These are phyloP conservation scores for Lanmaoa pseudosensibilis DNA, from an alignment of 768 basidiomycete species.

Conservation along the genomic window DNA sequence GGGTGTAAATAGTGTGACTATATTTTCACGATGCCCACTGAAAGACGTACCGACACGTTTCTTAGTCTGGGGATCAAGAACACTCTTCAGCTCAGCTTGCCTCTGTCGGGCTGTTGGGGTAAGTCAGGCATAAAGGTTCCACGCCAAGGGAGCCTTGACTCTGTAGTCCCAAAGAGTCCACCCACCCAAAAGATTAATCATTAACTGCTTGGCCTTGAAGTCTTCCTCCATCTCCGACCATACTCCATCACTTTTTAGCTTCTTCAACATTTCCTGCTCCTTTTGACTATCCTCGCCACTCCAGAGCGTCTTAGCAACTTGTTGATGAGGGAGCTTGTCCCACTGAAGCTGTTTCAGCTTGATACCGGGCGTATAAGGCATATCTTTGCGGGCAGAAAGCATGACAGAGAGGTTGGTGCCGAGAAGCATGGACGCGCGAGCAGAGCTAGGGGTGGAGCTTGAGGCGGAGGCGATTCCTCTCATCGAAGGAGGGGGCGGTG, in stretches of 20 bases:
- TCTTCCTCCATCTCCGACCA: slow-evolving; percentile 98
- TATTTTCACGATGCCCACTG: background rate
- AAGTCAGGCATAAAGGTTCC: slow-evolving; percentile 8
- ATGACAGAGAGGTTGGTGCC: slow-evolving; percentile 58
- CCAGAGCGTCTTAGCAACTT: slow-evolving; percentile 86
- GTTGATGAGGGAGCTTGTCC: slow-evolving; percentile 94
- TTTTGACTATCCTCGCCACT: slow-evolving; percentile 61
- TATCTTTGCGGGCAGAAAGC: slow-evolving; percentile 74
- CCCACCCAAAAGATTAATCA: slow-evolving; percentile 84
- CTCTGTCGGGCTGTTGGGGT: slow-evolving; percentile 65
- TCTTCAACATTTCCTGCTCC: slow-evolving; percentile 78
- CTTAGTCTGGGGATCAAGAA: slow-evolving; percentile 87
- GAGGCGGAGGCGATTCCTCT: slow-evolving; percentile 35
- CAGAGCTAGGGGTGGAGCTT: slow-evolving; percentile 44
- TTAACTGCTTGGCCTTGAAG: slow-evolving; percentile 94
- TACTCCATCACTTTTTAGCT: slow-evolving; percentile 80
- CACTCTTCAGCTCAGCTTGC: slow-evolving; percentile 87
- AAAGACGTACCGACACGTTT: slow-evolving; percentile 82
- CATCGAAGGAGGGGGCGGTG: slow-evolving; percentile 34
- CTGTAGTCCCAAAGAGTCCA: slow-evolving; percentile 4
- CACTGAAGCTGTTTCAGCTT: slow-evolving; percentile 99
- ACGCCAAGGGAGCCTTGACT: background rate
- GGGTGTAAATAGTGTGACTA: background rate
- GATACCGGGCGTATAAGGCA: slow-evolving; percentile 77
- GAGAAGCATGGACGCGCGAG: slow-evolving; percentile 59